phyloP scores from a whole-genome alignment of 164 flowering plant species.

The Kingdonia uniflora region DNA sequence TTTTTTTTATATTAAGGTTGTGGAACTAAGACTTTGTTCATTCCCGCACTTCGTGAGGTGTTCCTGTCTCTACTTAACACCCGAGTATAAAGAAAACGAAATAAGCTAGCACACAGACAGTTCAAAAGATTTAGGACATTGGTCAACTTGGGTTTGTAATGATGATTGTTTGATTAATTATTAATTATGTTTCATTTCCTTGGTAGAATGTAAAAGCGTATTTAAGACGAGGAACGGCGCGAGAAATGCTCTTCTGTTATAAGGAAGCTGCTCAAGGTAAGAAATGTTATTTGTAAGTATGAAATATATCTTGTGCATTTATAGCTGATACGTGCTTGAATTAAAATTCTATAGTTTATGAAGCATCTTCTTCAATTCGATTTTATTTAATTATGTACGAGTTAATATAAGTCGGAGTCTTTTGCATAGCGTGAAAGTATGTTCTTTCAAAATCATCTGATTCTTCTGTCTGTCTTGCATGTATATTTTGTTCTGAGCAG shows the following conservation, averaged over 20 bases:
- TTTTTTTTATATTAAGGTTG: too few species aligned
- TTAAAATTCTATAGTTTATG: not conserved
- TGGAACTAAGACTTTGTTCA: too few species aligned
- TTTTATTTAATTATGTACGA: too few species aligned
- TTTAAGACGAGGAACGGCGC: constrained; percentile 89
- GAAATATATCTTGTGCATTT: not conserved
- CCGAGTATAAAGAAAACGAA: too few species aligned
- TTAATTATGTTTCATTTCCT: constrained; percentile 12
- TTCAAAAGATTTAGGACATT: too few species aligned
- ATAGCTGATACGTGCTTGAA: not conserved
- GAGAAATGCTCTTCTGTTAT: constrained; percentile 61
- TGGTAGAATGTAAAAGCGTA: constrained; percentile 88
- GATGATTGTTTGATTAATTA: not conserved
- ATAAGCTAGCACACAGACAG: too few species aligned
- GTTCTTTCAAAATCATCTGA: not conserved
- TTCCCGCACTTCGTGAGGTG: too few species aligned
- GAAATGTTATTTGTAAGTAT: constrained; percentile 4
- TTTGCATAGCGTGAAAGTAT: not conserved
- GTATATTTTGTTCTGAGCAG: not conserved
- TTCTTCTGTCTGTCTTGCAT: not conserved
- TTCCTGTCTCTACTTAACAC: too few species aligned
- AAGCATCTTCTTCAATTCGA: too few species aligned
- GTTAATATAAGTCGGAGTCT: too few species aligned
- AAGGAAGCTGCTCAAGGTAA: constrained; percentile 86
- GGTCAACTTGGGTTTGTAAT: not conserved